Evolutionary conservation across 352 stramenopile genomes (phyloP), one percentile per base, ranked within the genome.

Genomic region (Phytophthora cactorum): DNA sequence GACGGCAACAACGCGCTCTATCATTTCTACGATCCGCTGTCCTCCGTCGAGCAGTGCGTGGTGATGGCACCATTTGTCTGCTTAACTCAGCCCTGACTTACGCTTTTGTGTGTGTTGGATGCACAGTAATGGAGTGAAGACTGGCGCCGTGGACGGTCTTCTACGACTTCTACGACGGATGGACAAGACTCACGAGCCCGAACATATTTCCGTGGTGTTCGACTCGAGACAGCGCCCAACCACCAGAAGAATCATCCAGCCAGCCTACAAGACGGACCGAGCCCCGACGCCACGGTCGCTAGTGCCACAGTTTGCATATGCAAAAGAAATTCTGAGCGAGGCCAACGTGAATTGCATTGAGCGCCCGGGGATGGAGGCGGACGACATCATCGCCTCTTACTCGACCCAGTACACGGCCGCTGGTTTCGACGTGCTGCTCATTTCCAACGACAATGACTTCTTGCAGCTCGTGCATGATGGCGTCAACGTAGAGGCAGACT

Each of bases 371-470:
- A 72, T 87, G 28, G 83, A 91, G 55, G 83, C 83, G 22, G 83
- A 91, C 59, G 83, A 91, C 61, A 55, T 91, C 53, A 86, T 91
- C 50, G 83, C 83, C 12, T 89, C 83, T 0, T 91, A 91, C 58
- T 69, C 78, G 22, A 72, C 70, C 22, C 74, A 78, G 50, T 83
- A 66, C 34, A 70, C 74, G 0, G 56, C 63, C 2, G 59, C 62
- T n/a, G 79, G 72, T 5, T 78, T 86, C 46, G 79, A 90, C 28
- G 79, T 91, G 27, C 61, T 91, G 50, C 63, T 91, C 34, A 75
- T 90, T 32, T 90, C 81, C 29, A 90, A 91, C 46, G 83, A 91
- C 52, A 90, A 86, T 51, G 83, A 91, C 58, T 88, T 91, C 51
- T 56, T 90, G 32, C 83, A 91, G 64, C 80, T 91, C 32, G 79